Conservation (phyloP, 164 flowering plant species). For the Magnolia kwangsiensis region DNA sequence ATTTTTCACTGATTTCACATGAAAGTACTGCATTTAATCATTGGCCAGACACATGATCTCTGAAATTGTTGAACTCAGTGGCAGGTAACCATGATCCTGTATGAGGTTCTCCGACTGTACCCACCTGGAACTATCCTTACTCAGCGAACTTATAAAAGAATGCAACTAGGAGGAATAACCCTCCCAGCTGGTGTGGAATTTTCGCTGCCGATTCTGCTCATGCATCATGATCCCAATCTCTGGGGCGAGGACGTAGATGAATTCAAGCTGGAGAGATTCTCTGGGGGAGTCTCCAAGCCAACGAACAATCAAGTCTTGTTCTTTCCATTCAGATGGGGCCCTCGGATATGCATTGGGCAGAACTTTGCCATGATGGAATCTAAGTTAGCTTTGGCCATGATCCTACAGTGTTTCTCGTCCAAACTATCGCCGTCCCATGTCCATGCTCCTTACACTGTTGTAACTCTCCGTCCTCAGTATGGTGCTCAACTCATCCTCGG, state of each 20-base stretch:
- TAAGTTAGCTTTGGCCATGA: conserved; percentile 5
- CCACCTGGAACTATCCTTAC: conserved; percentile 39
- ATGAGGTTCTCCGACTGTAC: conserved; percentile 43
- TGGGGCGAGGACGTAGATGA: conserved; percentile 12
- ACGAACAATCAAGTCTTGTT: neutral
- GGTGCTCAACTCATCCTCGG: neutral
- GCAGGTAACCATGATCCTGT: conserved; percentile 1
- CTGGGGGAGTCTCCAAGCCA: neutral
- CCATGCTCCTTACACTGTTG: conserved; percentile 3
- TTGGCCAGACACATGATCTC: neutral
- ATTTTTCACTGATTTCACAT: too few relatives aligned
- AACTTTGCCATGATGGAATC: conserved; percentile 1
- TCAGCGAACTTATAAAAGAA: conserved; percentile 25
- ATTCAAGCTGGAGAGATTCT: conserved; percentile 6
- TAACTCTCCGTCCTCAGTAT: neutral
- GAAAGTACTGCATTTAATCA: too few relatives aligned
- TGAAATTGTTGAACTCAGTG: neutral
- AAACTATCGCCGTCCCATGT: neutral
- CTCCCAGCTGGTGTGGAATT: neutral
- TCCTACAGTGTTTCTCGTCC: conserved; percentile 1
- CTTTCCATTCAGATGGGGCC: conserved; percentile 7
- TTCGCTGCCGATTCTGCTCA: neutral
- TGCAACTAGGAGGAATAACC: neutral
- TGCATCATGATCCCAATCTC: neutral
- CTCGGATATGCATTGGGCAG: conserved; percentile 7